Evolutionary conservation across 106 monocot species (phyloP).

Genomic region (Narthecium ossifragum): DNA sequence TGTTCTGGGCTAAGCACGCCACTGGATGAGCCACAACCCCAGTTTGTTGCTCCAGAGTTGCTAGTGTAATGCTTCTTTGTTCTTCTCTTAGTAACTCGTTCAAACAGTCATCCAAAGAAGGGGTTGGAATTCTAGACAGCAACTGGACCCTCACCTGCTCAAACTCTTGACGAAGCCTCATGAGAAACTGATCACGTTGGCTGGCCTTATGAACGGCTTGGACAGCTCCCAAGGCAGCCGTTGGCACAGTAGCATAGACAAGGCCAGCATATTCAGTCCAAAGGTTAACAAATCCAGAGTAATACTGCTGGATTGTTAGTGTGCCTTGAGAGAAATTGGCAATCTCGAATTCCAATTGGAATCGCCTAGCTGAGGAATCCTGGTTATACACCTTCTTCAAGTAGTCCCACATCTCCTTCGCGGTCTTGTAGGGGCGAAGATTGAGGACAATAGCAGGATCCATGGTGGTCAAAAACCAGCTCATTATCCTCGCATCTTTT

Average conservation of each 20-base stretch:
- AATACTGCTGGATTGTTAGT: no score
- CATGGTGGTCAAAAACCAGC: no score
- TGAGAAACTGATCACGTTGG: conserved; percentile 7
- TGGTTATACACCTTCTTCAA: no score
- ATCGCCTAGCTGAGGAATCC: no score
- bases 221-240: background rate
- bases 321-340: no score
- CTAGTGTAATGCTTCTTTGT: background rate
- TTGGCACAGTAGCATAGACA: background rate
- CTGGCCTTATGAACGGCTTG: conserved; percentile 2
- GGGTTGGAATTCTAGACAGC: background rate
- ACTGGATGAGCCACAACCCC: background rate
- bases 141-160: background rate
- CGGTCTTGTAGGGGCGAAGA: no score
- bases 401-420: no score
- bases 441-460: no score
- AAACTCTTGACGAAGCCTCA: background rate
- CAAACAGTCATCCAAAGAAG: background rate
- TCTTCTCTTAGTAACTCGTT: background rate
- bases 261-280: background rate
- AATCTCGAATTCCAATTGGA: no score
- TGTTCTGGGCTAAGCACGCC: background rate
- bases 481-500: no score
- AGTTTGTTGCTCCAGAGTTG: no score
- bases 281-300: background rate